phyloP scores from a whole-genome alignment of 2,329 filamentous ascomycete species.

The Diaporthe sp. region DNA sequence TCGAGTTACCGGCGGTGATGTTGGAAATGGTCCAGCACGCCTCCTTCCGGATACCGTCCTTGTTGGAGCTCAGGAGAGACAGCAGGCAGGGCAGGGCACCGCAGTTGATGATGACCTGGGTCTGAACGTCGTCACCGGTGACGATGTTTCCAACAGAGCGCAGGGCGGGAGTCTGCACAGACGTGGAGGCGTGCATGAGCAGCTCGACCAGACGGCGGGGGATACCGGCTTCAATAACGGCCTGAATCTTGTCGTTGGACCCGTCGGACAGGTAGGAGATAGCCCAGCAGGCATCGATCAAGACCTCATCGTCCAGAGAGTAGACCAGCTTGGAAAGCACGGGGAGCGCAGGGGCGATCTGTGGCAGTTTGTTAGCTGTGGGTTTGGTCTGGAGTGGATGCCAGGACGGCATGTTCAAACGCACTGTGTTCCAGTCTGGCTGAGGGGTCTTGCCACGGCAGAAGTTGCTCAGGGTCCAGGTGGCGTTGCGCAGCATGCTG shows the following conservation, averaged over 20 bases:
- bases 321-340: constrained; percentile 98
- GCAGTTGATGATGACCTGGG: constrained; percentile 99
- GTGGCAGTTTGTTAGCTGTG: constrained; percentile 41
- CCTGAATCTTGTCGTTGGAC: constrained; percentile 99
- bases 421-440: constrained; percentile 95
- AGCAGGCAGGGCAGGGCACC: constrained; percentile 92
- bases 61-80: constrained; percentile 93
- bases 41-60: constrained; percentile 99
- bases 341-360: constrained; percentile 95
- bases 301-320: constrained; percentile 96
- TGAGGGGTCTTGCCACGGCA: constrained; percentile 99
- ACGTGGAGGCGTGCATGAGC: constrained; percentile 97
- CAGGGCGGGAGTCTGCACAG: constrained; percentile 96
- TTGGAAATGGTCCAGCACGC: constrained; percentile 99
- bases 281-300: constrained; percentile 99
- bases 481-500: constrained; percentile 98
- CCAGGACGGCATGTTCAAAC: constrained; percentile 51
- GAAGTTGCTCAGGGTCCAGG: constrained; percentile 99
- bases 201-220: constrained; percentile 96
- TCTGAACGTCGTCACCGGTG: constrained; percentile 98
- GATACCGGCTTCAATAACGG: constrained; percentile 97
- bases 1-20: constrained; percentile 97
- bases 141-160: constrained; percentile 99
- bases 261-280: constrained; percentile 99
- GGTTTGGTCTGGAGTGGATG: not conserved